Evolutionary conservation across 2,329 filamentous ascomycete genomes (phyloP), one percentile per base, ranked within the genome.

Genomic region (Chaetomiaceae sp.): DNA sequence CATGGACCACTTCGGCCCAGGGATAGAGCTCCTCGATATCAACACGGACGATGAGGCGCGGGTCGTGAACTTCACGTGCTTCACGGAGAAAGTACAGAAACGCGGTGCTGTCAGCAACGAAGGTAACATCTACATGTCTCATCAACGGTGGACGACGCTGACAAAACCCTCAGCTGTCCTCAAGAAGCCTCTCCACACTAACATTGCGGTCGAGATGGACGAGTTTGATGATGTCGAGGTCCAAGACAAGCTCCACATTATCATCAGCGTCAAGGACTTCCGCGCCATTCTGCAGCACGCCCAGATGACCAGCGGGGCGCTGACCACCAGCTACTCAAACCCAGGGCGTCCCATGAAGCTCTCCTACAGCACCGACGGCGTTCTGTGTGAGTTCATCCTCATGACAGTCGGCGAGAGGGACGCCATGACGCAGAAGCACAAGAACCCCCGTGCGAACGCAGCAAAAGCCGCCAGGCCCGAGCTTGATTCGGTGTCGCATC

Each of bases 201-300:
- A 85, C 24, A 86, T 91, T 50, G 79, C 85, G 1, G 76, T 90
- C 12, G 84, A 88, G 60, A 81, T 79, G 24, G 78, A 84, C 47
- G 86, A 90, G 56, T 91, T 91, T 58, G 81, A 86, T 47, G 76
- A 83, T 42, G 86, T 90, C 50, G 72, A 78, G 18, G 81, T 88
- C 24, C 81, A 88, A 60, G 80, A 87, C 49, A 82, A 84, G 41
- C 74, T 89, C 47, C 86, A 89, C 60, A 86, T 89, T 57, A 78
- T 88, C 48, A 85, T 90, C 59, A 87, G 81, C 56, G 85, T 91
- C 60, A 89, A 88, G 58, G 86, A 91, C 64, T 90, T 90, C 62
- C 82, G 86, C 41, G 82, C 86, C 27, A 86, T 90, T 44, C 79
- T 89, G 42, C 76, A 81, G 27, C 86, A 91, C 64, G 86, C 86